Conservation (phyloP, 768 basidiomycete genomes). For the Podaxis pistillaris region DNA sequence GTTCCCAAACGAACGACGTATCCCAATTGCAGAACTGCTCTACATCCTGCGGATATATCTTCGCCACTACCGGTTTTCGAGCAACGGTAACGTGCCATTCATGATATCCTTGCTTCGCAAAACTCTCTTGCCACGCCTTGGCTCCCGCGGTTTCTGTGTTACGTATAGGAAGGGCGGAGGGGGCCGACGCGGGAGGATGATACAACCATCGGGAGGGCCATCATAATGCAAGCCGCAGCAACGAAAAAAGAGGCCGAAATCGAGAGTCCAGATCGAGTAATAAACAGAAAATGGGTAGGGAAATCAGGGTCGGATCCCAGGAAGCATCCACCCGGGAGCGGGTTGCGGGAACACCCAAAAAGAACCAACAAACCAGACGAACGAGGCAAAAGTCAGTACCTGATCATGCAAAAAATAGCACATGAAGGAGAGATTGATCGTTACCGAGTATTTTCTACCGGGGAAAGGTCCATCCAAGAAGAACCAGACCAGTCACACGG, state of each 20-base stretch:
- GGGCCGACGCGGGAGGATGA: neutral
- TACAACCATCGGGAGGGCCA: neutral
- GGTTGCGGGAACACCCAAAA: neutral
- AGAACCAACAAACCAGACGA: neutral
- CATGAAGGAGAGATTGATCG: slow-evolving; percentile 5
- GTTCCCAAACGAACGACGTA: slow-evolving; percentile 62
- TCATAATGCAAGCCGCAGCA: neutral
- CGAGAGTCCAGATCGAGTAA: slow-evolving; percentile 10
- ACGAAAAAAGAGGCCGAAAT: neutral
- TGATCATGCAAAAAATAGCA: slow-evolving; percentile 9
- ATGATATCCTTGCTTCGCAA: slow-evolving; percentile 57
- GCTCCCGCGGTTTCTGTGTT: slow-evolving; percentile 23
- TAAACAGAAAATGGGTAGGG: neutral
- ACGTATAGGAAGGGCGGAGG: slow-evolving; percentile 2
- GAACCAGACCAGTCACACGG: neutral
- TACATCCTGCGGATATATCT: slow-evolving; percentile 58
- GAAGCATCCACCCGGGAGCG: neutral
- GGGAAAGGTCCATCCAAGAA: neutral
- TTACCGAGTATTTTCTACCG: slow-evolving; percentile 44
- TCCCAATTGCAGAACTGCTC: slow-evolving; percentile 64
- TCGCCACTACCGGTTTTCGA: slow-evolving; percentile 50
- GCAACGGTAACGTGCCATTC: slow-evolving; percentile 68
- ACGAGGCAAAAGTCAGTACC: slow-evolving; percentile 3
- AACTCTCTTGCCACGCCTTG: slow-evolving; percentile 45
- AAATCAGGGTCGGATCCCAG: neutral